Conservation (phyloP, 2,329 filamentous ascomycete species). For the Dryadomyces quercus-mongolicae region DNA sequence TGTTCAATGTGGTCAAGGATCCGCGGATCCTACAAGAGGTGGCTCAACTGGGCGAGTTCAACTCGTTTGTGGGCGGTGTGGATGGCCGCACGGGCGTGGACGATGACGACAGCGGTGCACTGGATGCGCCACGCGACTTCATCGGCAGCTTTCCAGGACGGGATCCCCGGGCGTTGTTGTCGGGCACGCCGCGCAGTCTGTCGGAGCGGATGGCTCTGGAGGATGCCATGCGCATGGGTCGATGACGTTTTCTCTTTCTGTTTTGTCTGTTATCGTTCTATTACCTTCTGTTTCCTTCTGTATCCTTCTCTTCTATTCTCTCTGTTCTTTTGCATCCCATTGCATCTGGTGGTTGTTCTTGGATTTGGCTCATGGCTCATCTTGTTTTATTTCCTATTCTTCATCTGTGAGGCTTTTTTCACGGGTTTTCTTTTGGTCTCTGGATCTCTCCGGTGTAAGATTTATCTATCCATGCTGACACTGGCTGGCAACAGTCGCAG, state of each 20-base stretch:
- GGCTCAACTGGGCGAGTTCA: constrained; percentile 23
- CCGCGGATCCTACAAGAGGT: constrained; percentile 25
- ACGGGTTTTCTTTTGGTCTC: neutral
- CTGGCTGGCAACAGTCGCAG: neutral
- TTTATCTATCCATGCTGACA: neutral
- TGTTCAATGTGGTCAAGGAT: constrained; percentile 24
- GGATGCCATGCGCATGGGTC: constrained; percentile 5
- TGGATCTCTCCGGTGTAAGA: neutral
- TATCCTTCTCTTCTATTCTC: neutral
- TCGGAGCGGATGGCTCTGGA: constrained; percentile 20
- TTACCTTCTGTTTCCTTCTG: neutral
- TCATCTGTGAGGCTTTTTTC: too few relatives aligned
- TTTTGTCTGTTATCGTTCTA: neutral
- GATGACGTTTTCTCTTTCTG: neutral
- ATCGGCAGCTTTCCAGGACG: neutral
- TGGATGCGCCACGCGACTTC: neutral
- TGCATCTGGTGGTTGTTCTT: neutral
- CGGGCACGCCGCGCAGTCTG: constrained; percentile 19
- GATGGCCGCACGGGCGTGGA: constrained; percentile 19
- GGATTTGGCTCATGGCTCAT: neutral
- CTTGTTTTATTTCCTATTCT: neutral
- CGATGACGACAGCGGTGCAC: constrained; percentile 4
- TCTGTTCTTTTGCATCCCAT: neutral
- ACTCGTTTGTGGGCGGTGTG: constrained; percentile 29
- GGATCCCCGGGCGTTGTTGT: constrained; percentile 1